Evolutionary conservation across 441 rosid species (phyloP).

Genomic region (Omphalea diandra): DNA sequence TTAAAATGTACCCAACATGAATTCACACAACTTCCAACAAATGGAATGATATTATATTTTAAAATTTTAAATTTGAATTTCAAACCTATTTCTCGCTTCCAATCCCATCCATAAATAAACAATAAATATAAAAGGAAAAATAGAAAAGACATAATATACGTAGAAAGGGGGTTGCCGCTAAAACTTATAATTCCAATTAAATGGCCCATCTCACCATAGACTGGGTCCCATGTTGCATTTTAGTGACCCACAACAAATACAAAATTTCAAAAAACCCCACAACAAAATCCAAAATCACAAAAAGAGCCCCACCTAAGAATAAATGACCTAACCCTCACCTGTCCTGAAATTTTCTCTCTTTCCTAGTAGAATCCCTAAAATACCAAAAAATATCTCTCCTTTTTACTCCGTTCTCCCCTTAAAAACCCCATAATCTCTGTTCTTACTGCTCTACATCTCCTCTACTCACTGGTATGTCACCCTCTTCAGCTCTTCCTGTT

Average conservation of each 20-base stretch:
- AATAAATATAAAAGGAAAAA: no score
- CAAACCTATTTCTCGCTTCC: no score
- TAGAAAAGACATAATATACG: no score
- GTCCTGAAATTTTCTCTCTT: background rate
- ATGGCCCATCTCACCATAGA: background rate
- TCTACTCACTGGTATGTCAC: conserved; percentile 4
- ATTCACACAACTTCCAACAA: no score
- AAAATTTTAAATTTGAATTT: no score
- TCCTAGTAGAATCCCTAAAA: background rate
- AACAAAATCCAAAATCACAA: background rate
- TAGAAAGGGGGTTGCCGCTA: no score
- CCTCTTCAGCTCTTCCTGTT: conserved; percentile 2
- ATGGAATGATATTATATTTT: no score
- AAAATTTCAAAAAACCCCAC: background rate
- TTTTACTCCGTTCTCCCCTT: background rate
- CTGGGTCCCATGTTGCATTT: background rate
- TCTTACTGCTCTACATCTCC: conserved; percentile 1
- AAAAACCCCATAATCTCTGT: conserved; percentile 7
- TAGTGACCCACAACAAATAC: background rate
- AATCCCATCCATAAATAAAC: no score
- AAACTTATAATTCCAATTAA: no score
- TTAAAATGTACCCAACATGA: no score
- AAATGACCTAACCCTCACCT: conserved; percentile 22
- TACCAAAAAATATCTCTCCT: background rate
- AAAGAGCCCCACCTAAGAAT: background rate